These are phyloP conservation scores for Hibiscus mutabilis DNA, from an alignment of 345 rosid species.

Conservation along the genomic window DNA sequence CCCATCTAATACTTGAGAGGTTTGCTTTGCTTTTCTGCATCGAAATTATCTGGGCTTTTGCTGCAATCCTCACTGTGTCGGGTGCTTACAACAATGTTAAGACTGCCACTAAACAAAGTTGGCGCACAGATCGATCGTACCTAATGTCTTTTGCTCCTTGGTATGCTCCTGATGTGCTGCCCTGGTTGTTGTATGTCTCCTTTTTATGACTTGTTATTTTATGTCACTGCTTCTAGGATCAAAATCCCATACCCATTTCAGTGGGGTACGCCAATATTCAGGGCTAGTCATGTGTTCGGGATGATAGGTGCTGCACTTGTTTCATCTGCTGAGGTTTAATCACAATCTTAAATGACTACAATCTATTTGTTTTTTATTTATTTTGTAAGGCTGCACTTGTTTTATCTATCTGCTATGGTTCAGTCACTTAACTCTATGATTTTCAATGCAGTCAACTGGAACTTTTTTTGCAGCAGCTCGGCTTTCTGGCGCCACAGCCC, in stretches of 20 bases:
- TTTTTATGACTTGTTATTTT: not conserved
- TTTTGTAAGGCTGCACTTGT: not conserved
- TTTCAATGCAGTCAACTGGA: conserved; percentile 65
- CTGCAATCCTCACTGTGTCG: conserved; percentile 81
- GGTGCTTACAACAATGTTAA: conserved; percentile 88
- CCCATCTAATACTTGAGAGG: conserved; percentile 53
- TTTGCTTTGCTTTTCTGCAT: conserved; percentile 78
- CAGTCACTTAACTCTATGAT: not conserved
- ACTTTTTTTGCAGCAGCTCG: conserved; percentile 78
- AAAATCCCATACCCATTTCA: conserved; percentile 90
- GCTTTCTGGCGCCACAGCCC: conserved; percentile 91
- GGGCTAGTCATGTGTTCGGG: conserved; percentile 91
- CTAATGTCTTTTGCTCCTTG: conserved; percentile 83
- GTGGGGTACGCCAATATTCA: conserved; percentile 95
- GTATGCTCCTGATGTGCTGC: conserved; percentile 29
- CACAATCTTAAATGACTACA: not conserved
- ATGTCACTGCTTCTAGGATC: conserved; percentile 47
- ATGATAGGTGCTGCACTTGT: conserved; percentile 95
- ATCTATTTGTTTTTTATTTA: not conserved
- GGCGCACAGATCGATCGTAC: conserved; percentile 67
- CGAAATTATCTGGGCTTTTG: conserved; percentile 82
- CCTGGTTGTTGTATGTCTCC: not conserved
- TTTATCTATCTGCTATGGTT: not conserved
- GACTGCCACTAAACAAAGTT: conserved; percentile 53
- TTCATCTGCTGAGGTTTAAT: conserved; percentile 76